A percentile compares a stretch with the other conserved stretches of the same genome.
These are phyloP conservation scores for Dovyalis caffra DNA, from an alignment of 345 rosid genomes.

Conservation along the genomic window DNA sequence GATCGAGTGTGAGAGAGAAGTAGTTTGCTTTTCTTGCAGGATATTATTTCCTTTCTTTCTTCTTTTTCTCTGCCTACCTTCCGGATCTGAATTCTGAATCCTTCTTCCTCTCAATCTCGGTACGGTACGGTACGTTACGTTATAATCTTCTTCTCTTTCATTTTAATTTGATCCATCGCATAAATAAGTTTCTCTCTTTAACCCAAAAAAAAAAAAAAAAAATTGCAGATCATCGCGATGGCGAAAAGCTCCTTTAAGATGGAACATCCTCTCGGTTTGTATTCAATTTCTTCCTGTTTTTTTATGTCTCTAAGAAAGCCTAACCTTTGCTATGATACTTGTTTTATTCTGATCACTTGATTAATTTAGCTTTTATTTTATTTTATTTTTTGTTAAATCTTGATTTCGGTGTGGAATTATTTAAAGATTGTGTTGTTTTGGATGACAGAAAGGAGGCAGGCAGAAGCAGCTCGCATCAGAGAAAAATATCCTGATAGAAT, in stretches of 20 bases:
- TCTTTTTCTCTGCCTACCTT: not conserved
- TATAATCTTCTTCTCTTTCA: not conserved
- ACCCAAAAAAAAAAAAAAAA: too few relatives aligned
- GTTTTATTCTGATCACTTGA: not conserved
- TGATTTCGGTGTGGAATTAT: not conserved
- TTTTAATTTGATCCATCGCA: not conserved
- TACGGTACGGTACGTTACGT: not conserved
- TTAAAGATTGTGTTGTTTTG: not conserved
- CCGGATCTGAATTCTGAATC: not conserved
- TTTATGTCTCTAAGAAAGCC: not conserved
- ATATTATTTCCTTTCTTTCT: not conserved
- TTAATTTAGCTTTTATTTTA: not conserved
- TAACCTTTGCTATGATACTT: not conserved
- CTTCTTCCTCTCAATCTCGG: not conserved
- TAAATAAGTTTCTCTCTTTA: not conserved
- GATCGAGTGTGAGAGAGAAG: not conserved
- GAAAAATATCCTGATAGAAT: conserved; percentile 97
- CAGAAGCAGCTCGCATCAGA: conserved; percentile 87
- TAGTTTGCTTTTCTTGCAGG: not conserved
- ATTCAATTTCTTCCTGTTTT: too few relatives aligned
- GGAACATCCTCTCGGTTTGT: conserved; percentile 91
- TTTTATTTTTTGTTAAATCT: too few relatives aligned
- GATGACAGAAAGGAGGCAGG: conserved; percentile 87
- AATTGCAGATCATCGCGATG: conserved; percentile 37
- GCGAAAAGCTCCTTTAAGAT: conserved; percentile 77